These are phyloP conservation scores for Sesbania bispinosa DNA, from an alignment of 306 rosid species.

Conservation along the genomic window DNA sequence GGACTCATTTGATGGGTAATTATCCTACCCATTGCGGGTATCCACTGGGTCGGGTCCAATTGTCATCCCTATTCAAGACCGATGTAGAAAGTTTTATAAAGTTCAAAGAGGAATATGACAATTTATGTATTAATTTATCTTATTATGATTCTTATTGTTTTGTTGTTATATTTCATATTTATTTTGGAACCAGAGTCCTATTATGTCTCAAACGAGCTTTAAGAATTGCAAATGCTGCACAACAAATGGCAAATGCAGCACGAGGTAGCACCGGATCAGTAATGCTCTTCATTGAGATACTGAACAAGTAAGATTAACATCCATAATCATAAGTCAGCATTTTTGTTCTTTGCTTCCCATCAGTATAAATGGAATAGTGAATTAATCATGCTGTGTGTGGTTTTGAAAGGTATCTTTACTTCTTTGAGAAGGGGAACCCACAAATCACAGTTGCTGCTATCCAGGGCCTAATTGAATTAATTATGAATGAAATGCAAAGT, in stretches of 20 bases:
- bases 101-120: slow-evolving; percentile 2
- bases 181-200: slow-evolving; percentile 59
- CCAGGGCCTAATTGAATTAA: slow-evolving; percentile 77
- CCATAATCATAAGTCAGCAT: background rate
- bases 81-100: background rate
- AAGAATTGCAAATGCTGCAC: slow-evolving; percentile 94
- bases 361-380: background rate
- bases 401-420: slow-evolving; percentile 80
- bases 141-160: background rate
- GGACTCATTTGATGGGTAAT: too few relatives aligned
- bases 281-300: slow-evolving; percentile 81
- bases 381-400: slow-evolving; percentile 12
- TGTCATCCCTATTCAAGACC: too few relatives aligned
- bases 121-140: background rate
- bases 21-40: too few relatives aligned
- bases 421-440: slow-evolving; percentile 90
- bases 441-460: slow-evolving; percentile 77
- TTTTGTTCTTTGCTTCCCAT: background rate
- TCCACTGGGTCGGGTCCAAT: too few relatives aligned
- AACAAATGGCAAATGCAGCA: slow-evolving; percentile 81
- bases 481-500: slow-evolving; percentile 84
- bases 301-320: slow-evolving; percentile 70
- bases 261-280: slow-evolving; percentile 86
- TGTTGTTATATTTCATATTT: background rate
- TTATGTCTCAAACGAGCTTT: slow-evolving; percentile 88